Base-by-base conservation (phyloP, 1,139 yeast species). In the Tardiomyces blankii region DNA sequence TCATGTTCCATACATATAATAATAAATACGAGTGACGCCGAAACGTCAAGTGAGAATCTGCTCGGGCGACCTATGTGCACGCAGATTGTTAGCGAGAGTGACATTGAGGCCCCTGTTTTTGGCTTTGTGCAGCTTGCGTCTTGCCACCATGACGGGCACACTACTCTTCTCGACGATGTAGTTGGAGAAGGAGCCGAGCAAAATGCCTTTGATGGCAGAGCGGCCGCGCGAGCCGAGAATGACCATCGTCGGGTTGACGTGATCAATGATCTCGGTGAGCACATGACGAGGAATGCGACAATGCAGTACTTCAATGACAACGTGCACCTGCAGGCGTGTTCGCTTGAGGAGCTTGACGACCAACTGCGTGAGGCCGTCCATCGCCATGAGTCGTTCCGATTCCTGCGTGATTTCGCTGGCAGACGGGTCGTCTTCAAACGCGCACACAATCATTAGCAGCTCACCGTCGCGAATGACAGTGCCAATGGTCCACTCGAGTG, bases 141-240 rank as follows among this genome's bases (percentile, higher is more conserved):
- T 74, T 18, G 91, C 93, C 43, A 89, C 95, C 82, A 89, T 80
- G 23, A 88, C 93, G 0, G 97, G 96, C 13, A 86, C 89, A 21
- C 85, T 72, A 58, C 86, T 77, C 59, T 81, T 78, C 14, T 87
- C 80, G 12, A 84, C 86, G 55, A 85, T 70, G 61, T 84, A 85
- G 56, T 83, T 85, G 3, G 86, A 78, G 51, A 85, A 73, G 2
- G 86, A 79, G 2, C 91, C 91, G 50, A 83, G 72, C 49, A 83
- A 69, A 12, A 83, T 88, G 11, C 93, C 91, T 59, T 80, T 81
- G 42, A 83, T 68, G 1, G 89, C 87, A 49, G 81, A 72, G 52
- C 80, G 79, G 25, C 93, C 93, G 56, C 83, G 77, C 14, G 89
- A 81, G 0, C 93, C 93, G 33, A 88, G 85, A 48, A 88, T 78